A percentile compares a stretch with the other conserved stretches of the same genome.
These are phyloP conservation scores for Cryptosporidium andersoni DNA, from an alignment of 169 alveolate genomes.

Conservation along the genomic window DNA sequence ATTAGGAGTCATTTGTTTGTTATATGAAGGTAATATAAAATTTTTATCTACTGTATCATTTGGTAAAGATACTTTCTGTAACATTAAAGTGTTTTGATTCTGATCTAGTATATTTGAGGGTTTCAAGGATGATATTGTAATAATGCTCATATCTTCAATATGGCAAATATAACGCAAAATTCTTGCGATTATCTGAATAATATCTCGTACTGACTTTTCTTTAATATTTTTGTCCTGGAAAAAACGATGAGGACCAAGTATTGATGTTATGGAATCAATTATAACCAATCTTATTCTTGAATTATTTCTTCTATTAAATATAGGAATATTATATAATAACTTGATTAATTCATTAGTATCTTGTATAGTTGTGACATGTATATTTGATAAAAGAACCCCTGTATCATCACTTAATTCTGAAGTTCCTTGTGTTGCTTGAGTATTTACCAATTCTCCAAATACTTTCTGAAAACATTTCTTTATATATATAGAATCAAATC, in stretches of 20 bases:
- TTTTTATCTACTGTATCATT: background rate
- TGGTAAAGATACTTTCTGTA: background rate
- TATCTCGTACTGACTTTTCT: slow-evolving; percentile 9
- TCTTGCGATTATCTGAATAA: slow-evolving; percentile 21
- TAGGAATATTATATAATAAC: slow-evolving; percentile 18
- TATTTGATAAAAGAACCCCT: slow-evolving; percentile 33
- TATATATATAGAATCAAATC: slow-evolving; percentile 60
- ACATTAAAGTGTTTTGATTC: background rate
- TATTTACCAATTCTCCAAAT: slow-evolving; percentile 33
- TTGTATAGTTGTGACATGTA: slow-evolving; percentile 18
- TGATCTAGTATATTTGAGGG: slow-evolving; percentile 4
- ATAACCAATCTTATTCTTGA: slow-evolving; percentile 13
- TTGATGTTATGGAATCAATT: slow-evolving; percentile 55
- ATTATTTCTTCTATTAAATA: background rate
- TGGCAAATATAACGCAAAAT: slow-evolving; percentile 19
- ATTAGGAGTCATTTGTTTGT: slow-evolving; percentile 31
- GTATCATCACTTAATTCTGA: slow-evolving; percentile 22
- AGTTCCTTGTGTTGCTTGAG: slow-evolving; percentile 28
- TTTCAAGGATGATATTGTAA: slow-evolving; percentile 14
- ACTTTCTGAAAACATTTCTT: slow-evolving; percentile 53
- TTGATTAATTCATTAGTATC: slow-evolving; percentile 13
- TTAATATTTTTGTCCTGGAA: background rate
- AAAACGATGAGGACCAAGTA: slow-evolving; percentile 22
- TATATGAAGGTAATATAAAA: background rate
- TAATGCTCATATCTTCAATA: slow-evolving; percentile 12